Evolutionary conservation across 2,329 filamentous ascomycete genomes (phyloP).

Genomic region (Daldinia sp.): DNA sequence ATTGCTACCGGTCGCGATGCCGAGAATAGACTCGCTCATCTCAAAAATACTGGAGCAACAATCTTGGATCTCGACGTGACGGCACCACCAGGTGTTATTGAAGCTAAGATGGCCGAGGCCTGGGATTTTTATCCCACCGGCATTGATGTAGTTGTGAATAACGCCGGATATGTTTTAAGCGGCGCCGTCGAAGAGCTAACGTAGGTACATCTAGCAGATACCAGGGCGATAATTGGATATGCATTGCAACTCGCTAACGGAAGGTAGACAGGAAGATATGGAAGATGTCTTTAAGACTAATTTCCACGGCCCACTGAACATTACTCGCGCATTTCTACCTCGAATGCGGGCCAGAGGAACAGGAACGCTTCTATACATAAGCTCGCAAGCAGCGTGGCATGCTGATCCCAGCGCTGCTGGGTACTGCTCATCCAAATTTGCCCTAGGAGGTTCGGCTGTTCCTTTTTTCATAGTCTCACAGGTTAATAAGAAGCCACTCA

Average conservation of each 20-base stretch:
- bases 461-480: neutral
- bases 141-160: slow-evolving; percentile 57
- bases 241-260: neutral
- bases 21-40: slow-evolving; percentile 52
- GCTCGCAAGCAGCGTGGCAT: slow-evolving; percentile 54
- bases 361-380: slow-evolving; percentile 53
- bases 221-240: neutral
- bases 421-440: slow-evolving; percentile 45
- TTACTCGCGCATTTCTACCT: slow-evolving; percentile 53
- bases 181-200: slow-evolving; percentile 49
- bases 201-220: slow-evolving; percentile 23
- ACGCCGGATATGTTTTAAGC: slow-evolving; percentile 53
- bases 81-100: slow-evolving; percentile 36
- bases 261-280: slow-evolving; percentile 37
- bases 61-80: slow-evolving; percentile 51
- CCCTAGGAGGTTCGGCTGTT: slow-evolving; percentile 41
- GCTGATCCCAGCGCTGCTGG: slow-evolving; percentile 49
- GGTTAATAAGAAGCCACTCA: neutral
- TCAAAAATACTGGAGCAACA: slow-evolving; percentile 52
- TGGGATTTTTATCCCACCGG: slow-evolving; percentile 44
- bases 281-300: slow-evolving; percentile 52
- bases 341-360: slow-evolving; percentile 48
- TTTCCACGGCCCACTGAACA: slow-evolving; percentile 55
- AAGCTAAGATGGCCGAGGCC: slow-evolving; percentile 39
- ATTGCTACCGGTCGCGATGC: slow-evolving; percentile 58